These are phyloP conservation scores for Phytophthora idaei DNA, from an alignment of 352 stramenopile genomes.

Conservation along the genomic window DNA sequence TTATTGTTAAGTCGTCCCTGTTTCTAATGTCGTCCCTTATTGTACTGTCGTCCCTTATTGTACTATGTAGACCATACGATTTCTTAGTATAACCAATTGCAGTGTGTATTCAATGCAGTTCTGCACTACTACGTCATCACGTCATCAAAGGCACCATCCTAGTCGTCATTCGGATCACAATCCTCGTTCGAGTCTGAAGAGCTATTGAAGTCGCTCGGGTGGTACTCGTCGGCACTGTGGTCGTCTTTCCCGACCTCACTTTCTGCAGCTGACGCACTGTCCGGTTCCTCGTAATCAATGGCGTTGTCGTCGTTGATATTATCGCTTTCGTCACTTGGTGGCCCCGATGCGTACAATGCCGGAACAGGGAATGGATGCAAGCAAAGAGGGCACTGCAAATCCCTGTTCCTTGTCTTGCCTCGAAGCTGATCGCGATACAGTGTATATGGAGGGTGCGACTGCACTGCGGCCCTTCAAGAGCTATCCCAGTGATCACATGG, in stretches of 20 bases:
- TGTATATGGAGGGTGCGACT: neutral
- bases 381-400: neutral
- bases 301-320: slow-evolving; percentile 6
- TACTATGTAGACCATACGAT: no score
- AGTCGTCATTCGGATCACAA: no score
- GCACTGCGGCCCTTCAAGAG: slow-evolving; percentile 5
- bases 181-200: neutral
- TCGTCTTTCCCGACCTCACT: neutral
- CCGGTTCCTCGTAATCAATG: neutral
- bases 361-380: slow-evolving; percentile 2
- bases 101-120: no score
- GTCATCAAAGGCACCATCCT: no score
- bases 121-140: no score
- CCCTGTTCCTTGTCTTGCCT: neutral
- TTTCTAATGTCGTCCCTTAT: no score
- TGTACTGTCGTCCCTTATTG: no score
- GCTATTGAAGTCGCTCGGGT: slow-evolving; percentile 5
- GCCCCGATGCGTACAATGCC: no score
- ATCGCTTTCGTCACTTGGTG: neutral
- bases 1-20: no score
- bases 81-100: no score
- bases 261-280: neutral
- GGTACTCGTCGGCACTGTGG: slow-evolving; percentile 1
- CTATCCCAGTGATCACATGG: neutral
- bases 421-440: neutral